Percentiles rank a stretch among this genome's conserved stretches.
phyloP scores from a whole-genome alignment of 352 stramenopile species.

The Phytophthora cactorum region DNA sequence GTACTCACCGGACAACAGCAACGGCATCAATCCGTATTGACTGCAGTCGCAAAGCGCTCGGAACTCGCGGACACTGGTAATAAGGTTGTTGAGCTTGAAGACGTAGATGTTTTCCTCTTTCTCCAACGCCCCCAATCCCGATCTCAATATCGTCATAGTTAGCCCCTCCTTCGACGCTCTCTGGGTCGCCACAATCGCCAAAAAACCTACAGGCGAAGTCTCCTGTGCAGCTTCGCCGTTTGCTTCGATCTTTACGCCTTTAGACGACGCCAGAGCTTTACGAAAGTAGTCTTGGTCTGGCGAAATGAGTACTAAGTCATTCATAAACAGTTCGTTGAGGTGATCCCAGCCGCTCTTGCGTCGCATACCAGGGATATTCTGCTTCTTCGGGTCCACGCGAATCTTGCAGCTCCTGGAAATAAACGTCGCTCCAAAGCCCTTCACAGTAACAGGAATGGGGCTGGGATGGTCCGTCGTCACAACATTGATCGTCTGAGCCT shows the following conservation, averaged over 20 bases:
- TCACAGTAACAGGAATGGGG: slow-evolving; percentile 54
- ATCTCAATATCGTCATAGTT: slow-evolving; percentile 64
- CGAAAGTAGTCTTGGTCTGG: slow-evolving; percentile 61
- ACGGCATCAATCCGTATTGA: slow-evolving; percentile 75
- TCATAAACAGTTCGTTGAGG: slow-evolving; percentile 64
- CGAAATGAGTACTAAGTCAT: slow-evolving; percentile 83
- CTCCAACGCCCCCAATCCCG: slow-evolving; percentile 59
- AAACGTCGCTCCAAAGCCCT: slow-evolving; percentile 59
- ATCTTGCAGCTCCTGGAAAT: slow-evolving; percentile 74
- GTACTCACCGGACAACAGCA: slow-evolving; percentile 80
- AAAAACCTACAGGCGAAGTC: slow-evolving; percentile 46
- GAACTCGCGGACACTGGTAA: slow-evolving; percentile 90
- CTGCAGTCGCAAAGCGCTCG: slow-evolving; percentile 84
- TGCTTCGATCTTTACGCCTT: slow-evolving; percentile 25
- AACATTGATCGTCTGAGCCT: slow-evolving; percentile 84
- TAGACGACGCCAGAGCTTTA: slow-evolving; percentile 34
- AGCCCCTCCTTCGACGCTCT: slow-evolving; percentile 76
- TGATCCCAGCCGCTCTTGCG: slow-evolving; percentile 38
- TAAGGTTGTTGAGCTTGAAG: slow-evolving; percentile 90
- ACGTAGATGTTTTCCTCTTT: slow-evolving; percentile 60
- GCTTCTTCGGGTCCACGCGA: slow-evolving; percentile 68
- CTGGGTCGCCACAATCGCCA: slow-evolving; percentile 81
- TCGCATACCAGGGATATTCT: slow-evolving; percentile 24
- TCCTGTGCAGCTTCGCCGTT: slow-evolving; percentile 12
- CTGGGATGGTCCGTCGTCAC: slow-evolving; percentile 69